These are phyloP conservation scores for Aethionema arabicum DNA, from an alignment of 345 rosid species.

Conservation along the genomic window DNA sequence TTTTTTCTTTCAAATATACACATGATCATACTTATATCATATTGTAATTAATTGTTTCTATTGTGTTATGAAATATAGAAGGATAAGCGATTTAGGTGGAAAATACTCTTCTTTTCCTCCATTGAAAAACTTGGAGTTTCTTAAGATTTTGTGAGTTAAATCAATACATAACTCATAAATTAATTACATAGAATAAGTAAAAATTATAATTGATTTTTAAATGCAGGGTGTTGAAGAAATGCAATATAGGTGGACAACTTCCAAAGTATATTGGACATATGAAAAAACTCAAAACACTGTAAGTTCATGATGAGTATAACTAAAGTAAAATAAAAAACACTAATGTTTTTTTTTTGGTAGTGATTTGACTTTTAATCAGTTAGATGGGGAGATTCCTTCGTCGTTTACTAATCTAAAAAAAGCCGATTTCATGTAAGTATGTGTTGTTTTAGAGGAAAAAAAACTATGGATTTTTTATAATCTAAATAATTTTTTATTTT, in stretches of 20 bases:
- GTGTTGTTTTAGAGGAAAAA: too few species aligned
- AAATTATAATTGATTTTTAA: background rate
- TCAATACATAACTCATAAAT: background rate
- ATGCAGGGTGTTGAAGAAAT: constrained; percentile 13
- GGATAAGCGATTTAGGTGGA: constrained; percentile 78
- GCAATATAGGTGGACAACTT: background rate
- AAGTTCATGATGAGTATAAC: background rate
- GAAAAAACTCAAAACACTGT: constrained; percentile 1
- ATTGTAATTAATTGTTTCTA: constrained; percentile 2
- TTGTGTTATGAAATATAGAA: constrained; percentile 44
- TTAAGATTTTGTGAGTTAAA: constrained; percentile 75
- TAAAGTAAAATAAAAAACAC: background rate
- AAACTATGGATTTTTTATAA: background rate
- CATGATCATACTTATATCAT: constrained; percentile 6
- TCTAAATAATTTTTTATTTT: background rate
- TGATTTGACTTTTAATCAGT: constrained; percentile 6
- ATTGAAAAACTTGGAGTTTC: constrained; percentile 47
- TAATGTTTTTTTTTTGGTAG: background rate
- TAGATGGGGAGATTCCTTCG: constrained; percentile 4
- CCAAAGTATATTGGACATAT: constrained; percentile 4
- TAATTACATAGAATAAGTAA: background rate
- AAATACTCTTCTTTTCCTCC: constrained; percentile 54
- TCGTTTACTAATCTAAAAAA: background rate
- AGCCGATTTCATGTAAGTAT: constrained; percentile 1
- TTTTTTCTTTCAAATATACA: constrained; percentile 11